A percentile compares a stretch with the other conserved stretches of the same genome.
Conservation (phyloP, 2,329 filamentous ascomycete species). For the Lachnellula subtilissima region DNA sequence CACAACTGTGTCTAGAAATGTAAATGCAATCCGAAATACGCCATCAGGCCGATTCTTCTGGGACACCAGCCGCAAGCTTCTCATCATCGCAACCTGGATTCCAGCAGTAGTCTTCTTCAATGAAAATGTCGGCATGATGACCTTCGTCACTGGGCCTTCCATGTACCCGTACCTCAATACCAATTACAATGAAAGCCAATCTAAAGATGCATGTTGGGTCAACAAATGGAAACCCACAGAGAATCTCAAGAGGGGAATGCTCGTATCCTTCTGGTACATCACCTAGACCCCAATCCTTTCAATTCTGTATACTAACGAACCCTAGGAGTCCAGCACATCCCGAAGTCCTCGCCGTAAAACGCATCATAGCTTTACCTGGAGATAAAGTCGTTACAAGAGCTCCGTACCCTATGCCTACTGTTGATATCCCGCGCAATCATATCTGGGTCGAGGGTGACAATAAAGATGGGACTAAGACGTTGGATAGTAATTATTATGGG, state of each 20-base stretch:
- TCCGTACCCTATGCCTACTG: constrained; percentile 51
- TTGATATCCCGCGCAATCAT: constrained; percentile 74
- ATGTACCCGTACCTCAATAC: constrained; percentile 77
- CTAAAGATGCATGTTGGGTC: constrained; percentile 52
- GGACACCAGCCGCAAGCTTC: constrained; percentile 40
- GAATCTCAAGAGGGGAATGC: constrained; percentile 63
- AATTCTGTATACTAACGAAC: not conserved
- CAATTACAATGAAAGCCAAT: constrained; percentile 52
- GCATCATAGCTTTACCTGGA: constrained; percentile 75
- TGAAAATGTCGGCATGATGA: constrained; percentile 54
- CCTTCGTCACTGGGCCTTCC: constrained; percentile 55
- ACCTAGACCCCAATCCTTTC: not conserved
- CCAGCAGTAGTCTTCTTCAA: constrained; percentile 59
- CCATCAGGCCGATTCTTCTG: constrained; percentile 17
- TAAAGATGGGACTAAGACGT: constrained; percentile 54
- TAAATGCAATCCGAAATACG: constrained; percentile 7
- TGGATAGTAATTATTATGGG: constrained; percentile 88
- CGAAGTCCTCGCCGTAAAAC: constrained; percentile 68
- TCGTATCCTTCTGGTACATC: constrained; percentile 64
- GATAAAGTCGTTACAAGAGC: constrained; percentile 66
- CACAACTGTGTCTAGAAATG: not conserved
- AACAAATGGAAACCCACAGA: constrained; percentile 55
- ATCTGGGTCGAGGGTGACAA: constrained; percentile 91
- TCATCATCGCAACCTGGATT: constrained; percentile 55
- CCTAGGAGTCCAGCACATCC: constrained; percentile 66